Conservation (phyloP, 2,329 filamentous ascomycete species). For the Huntiella moniliformis region DNA sequence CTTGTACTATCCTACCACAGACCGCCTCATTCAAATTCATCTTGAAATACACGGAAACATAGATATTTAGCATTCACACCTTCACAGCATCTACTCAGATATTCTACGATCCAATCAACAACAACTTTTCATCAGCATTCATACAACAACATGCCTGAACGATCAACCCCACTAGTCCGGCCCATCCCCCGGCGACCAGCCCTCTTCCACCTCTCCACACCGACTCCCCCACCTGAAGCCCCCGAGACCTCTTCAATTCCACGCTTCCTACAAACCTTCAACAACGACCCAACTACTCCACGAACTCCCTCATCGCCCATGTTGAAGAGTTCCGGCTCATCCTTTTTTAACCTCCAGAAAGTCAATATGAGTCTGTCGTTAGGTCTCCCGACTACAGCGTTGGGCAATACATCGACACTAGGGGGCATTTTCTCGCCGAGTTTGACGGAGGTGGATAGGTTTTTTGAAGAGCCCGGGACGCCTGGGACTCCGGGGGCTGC, state of each 20-base stretch:
- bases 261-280: constrained; percentile 8
- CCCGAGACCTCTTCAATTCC: constrained; percentile 14
- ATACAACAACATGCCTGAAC: constrained; percentile 20
- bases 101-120: neutral
- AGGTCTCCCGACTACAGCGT: neutral
- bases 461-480: constrained; percentile 37
- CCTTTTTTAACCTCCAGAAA: constrained; percentile 45
- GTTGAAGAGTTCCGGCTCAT: constrained; percentile 12
- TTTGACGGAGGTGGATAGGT: constrained; percentile 31
- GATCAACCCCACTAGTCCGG: constrained; percentile 34
- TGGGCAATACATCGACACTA: constrained; percentile 58
- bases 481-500: constrained; percentile 61
- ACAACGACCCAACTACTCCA: constrained; percentile 19
- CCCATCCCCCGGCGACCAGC: constrained; percentile 58
- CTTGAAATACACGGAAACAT: too few species aligned
- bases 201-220: constrained; percentile 32
- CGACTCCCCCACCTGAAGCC: constrained; percentile 25
- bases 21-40: too few species aligned
- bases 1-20: too few species aligned
- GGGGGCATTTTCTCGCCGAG: constrained; percentile 75
- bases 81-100: neutral
- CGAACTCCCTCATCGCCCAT: constrained; percentile 18
- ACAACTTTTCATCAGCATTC: neutral
- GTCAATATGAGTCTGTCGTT: constrained; percentile 56
- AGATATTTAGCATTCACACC: too few species aligned